Evolutionary conservation across 352 stramenopile genomes (phyloP).

Genomic region (Pythium aristosporum): DNA sequence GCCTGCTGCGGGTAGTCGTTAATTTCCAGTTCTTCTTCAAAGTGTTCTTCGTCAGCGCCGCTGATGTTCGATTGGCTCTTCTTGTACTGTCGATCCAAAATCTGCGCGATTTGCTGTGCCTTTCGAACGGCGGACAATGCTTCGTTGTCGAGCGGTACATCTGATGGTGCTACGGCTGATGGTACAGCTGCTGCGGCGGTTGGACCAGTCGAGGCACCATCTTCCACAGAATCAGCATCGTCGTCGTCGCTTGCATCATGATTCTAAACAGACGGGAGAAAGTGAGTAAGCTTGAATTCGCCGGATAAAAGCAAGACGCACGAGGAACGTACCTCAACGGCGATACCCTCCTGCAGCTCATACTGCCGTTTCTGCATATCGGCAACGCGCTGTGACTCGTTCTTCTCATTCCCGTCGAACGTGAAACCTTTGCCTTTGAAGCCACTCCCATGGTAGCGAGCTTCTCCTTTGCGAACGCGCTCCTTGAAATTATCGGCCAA

Average conservation of each 20-base stretch:
- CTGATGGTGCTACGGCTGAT: constrained; percentile 9
- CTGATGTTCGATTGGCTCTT: constrained; percentile 39
- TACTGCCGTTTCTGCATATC: constrained; percentile 91
- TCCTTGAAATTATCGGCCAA: constrained; percentile 95
- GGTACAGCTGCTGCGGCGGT: constrained; percentile 10
- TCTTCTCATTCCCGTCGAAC: constrained; percentile 97
- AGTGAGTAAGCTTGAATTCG: not conserved
- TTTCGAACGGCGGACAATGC: constrained; percentile 75
- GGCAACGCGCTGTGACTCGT: constrained; percentile 93
- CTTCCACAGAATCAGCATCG: constrained; percentile 41
- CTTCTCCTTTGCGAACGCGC: constrained; percentile 87
- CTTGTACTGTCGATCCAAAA: constrained; percentile 79
- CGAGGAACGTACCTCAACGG: constrained; percentile 54
- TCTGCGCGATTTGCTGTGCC: constrained; percentile 84
- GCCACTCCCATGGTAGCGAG: constrained; percentile 93
- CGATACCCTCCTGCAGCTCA: constrained; percentile 83
- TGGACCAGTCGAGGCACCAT: not conserved
- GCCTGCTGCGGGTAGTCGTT: constrained; percentile 94
- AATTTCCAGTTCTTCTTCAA: constrained; percentile 91
- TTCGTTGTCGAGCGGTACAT: constrained; percentile 44
- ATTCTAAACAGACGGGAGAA: constrained; percentile 21
- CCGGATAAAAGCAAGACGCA: not conserved
- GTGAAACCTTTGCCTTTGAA: constrained; percentile 98
- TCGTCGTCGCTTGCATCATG: constrained; percentile 52
- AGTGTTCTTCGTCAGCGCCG: constrained; percentile 53